Evolutionary conservation across 1,284 basidiomycete genomes (phyloP).

Genomic region (Rhizoctonia solani): DNA sequence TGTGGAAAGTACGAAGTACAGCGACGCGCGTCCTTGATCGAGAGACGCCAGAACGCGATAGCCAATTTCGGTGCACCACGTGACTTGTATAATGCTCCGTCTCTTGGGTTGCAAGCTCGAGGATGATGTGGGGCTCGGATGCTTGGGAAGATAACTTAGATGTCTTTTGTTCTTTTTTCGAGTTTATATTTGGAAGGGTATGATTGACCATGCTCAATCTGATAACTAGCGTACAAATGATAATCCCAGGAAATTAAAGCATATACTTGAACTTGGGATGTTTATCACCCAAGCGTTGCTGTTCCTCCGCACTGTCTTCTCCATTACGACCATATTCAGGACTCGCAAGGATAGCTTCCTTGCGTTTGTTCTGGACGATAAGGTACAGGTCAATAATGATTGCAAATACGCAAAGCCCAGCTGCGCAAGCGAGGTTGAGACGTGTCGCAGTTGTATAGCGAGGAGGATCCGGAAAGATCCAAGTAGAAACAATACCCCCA

Average conservation of each 20-base stretch:
- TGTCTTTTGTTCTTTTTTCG: neutral
- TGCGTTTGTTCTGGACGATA: conserved; percentile 33
- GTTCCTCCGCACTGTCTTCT: conserved; percentile 27
- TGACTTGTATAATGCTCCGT: neutral
- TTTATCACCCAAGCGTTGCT: conserved; percentile 29
- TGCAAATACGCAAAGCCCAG: conserved; percentile 34
- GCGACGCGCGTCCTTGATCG: conserved; percentile 34
- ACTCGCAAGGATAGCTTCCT: conserved; percentile 28
- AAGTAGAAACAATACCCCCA: conserved; percentile 33
- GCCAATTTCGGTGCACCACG: conserved; percentile 20
- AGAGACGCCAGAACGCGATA: conserved; percentile 29
- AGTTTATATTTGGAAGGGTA: neutral
- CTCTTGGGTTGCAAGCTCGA: no score
- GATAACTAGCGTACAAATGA: neutral
- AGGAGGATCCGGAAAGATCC: conserved; percentile 36
- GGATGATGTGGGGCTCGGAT: no score
- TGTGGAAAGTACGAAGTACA: neutral
- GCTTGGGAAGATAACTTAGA: no score
- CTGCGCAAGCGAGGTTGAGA: conserved; percentile 35
- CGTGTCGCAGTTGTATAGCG: conserved; percentile 28
- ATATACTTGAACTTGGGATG: conserved; percentile 35
- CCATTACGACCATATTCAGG: conserved; percentile 27
- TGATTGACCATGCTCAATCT: neutral
- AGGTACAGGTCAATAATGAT: conserved; percentile 40
- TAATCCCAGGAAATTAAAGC: conserved; percentile 13